Conservation (phyloP, 2,329 filamentous ascomycete genomes). For the Xylogone sp. region DNA sequence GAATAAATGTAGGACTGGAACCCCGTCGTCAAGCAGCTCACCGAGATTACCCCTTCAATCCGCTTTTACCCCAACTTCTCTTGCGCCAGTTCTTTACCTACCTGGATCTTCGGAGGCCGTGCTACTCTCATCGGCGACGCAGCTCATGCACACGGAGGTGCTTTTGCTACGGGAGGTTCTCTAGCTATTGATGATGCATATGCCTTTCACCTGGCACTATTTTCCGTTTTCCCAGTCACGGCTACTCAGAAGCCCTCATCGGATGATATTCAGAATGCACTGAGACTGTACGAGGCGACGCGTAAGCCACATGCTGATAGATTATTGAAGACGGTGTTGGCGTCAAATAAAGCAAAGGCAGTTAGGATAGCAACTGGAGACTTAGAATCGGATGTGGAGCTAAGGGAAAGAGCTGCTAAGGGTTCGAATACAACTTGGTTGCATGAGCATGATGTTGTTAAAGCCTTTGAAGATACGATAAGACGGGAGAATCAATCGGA, state of each 20-base stretch:
- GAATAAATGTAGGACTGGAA: slow-evolving; percentile 28
- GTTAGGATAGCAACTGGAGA: slow-evolving; percentile 10
- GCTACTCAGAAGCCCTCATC: slow-evolving; percentile 9
- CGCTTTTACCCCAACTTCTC: slow-evolving; percentile 32
- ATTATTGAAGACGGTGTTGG: slow-evolving; percentile 16
- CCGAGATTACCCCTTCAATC: slow-evolving; percentile 27
- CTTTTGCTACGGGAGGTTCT: slow-evolving; percentile 34
- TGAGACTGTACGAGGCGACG: slow-evolving; percentile 31
- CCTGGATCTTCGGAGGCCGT: slow-evolving; percentile 26
- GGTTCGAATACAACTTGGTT: slow-evolving; percentile 38
- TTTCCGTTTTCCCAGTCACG: slow-evolving; percentile 9
- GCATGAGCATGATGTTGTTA: slow-evolving; percentile 25
- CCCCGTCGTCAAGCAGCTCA: slow-evolving; percentile 29
- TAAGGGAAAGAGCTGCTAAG: slow-evolving; percentile 45
- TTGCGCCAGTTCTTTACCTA: slow-evolving; percentile 24
- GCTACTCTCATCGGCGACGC: slow-evolving; percentile 33
- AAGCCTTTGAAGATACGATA: slow-evolving; percentile 14
- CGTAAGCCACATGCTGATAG: slow-evolving; percentile 31
- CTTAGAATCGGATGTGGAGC: slow-evolving; percentile 18
- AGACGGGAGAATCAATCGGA: background rate
- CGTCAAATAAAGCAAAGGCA: slow-evolving; percentile 10
- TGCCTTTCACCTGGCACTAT: slow-evolving; percentile 21
- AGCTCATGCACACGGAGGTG: slow-evolving; percentile 35
- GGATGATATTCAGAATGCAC: slow-evolving; percentile 14
- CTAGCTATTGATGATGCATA: slow-evolving; percentile 37